Percentiles rank a stretch among this genome's conserved stretches.
Evolutionary conservation across 129 eudicot genomes (phyloP).

Genomic region (Helianthus annuus): HanXRQr2.0-SUNRISE NC_035433.2:115941237-115941736

Average conservation of each 20-base stretch:
- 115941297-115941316: no score
- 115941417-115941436: slow-evolving; percentile 13
- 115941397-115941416: slow-evolving; percentile 27
- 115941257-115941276: background rate
- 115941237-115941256: no score
- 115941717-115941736: no score
- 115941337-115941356: slow-evolving; percentile 15
- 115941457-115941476: background rate
- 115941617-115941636: no score
- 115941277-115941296: background rate
- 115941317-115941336: background rate
- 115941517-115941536: background rate
- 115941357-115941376: slow-evolving; percentile 33
- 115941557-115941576: background rate
- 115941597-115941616: background rate
- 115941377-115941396: slow-evolving; percentile 30
- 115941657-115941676: no score
- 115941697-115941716: no score
- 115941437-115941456: slow-evolving; percentile 19
- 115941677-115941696: no score
- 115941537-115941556: background rate
- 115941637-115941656: no score
- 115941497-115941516: slow-evolving; percentile 8
- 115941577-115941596: background rate
- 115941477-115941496: background rate